Percentiles rank a stretch among this genome's conserved stretches.
Evolutionary conservation across 2,329 filamentous ascomycete species (phyloP).

Genomic region (Ascosphaera pollenicola): DNA sequence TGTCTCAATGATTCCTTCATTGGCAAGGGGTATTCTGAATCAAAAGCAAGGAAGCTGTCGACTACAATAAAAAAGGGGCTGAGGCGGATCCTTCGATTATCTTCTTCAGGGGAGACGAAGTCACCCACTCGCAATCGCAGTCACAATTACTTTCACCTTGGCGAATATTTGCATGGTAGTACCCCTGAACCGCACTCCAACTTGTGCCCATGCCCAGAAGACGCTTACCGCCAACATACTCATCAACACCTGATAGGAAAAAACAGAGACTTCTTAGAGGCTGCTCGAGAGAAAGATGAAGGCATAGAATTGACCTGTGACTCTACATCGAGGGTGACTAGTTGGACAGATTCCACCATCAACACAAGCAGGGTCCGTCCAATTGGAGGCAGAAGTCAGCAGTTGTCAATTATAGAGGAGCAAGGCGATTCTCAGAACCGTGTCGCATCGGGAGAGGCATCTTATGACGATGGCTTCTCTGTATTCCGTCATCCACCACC

Average conservation of each 20-base stretch:
- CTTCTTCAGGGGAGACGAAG: conserved; percentile 5
- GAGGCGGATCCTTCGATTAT: conserved; percentile 18
- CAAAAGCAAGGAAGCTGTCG: conserved; percentile 18
- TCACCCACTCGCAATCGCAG: not conserved
- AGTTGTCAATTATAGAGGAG: conserved; percentile 23
- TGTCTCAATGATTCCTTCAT: not conserved
- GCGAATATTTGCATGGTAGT: conserved; percentile 1
- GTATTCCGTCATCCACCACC: conserved; percentile 11
- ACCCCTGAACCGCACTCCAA: not conserved
- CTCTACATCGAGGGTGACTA: conserved; percentile 23
- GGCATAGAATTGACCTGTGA: not conserved
- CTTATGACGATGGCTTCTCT: conserved; percentile 10
- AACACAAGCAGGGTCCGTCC: conserved; percentile 17
- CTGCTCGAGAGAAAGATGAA: conserved; percentile 4
- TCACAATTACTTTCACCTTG: not conserved
- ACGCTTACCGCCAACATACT: not conserved
- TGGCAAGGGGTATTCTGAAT: not conserved
- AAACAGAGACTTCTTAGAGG: conserved; percentile 1
- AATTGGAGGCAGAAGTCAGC: conserved; percentile 12
- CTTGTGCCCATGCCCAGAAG: not conserved
- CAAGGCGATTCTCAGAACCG: conserved; percentile 12
- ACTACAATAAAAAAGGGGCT: conserved; percentile 20
- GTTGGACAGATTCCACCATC: conserved; percentile 26
- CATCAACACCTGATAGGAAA: conserved; percentile 1
- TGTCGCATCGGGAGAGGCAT: conserved; percentile 8